Conservation (phyloP, 495 filamentous ascomycete genomes). For the Neurospora intermedia region DNA sequence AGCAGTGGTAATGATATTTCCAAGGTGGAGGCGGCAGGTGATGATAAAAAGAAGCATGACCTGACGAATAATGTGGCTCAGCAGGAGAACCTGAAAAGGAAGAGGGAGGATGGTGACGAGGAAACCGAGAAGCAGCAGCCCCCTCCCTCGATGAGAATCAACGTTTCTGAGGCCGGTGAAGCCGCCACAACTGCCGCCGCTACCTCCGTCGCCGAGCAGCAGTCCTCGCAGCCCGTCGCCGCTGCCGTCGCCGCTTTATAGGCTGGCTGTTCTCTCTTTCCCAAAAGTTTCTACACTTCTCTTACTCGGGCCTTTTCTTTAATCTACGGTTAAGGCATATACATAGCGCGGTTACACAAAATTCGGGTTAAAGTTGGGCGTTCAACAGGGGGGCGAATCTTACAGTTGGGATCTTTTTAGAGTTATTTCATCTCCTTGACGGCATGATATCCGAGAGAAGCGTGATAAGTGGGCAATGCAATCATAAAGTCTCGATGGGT, state of each 20-base stretch:
- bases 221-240: not conserved
- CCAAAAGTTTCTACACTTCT: not conserved
- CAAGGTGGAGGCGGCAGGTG: slow-evolving; percentile 28
- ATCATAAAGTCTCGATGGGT: not conserved
- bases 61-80: not conserved
- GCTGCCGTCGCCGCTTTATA: not conserved
- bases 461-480: not conserved
- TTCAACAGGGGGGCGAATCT: not conserved
- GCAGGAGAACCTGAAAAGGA: not conserved
- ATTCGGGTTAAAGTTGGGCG: not conserved
- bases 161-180: not conserved
- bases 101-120: not conserved
- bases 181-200: not conserved
- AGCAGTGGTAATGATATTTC: slow-evolving; percentile 24
- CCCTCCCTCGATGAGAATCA: not conserved
- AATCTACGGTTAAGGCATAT: not conserved
- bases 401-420: not conserved
- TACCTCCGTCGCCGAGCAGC: not conserved
- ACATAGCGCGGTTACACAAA: not conserved
- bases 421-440: not conserved
- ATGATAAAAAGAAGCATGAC: slow-evolving; percentile 5
- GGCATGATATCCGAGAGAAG: not conserved
- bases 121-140: not conserved
- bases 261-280: not conserved
- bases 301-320: not conserved